These are phyloP conservation scores for Malus hybrid DNA, from an alignment of 331 rosid species.

Conservation along the genomic window DNA sequence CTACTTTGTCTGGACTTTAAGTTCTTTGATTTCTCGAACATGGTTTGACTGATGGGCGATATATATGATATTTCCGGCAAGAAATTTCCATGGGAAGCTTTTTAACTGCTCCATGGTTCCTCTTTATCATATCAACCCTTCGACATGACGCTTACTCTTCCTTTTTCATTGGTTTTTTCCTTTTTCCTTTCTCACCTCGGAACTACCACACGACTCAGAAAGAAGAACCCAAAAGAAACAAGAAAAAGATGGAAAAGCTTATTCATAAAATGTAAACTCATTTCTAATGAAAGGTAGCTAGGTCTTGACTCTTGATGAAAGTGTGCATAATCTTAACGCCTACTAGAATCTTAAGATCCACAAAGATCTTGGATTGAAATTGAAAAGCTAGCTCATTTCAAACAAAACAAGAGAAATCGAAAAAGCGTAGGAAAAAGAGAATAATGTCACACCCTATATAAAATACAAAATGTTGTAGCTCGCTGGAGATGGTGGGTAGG, in stretches of 20 bases:
- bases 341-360: slow-evolving; percentile 35
- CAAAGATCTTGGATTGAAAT: slow-evolving; percentile 15
- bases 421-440: neutral
- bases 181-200: slow-evolving; percentile 32
- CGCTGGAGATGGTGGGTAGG: too few species aligned
- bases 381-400: slow-evolving; percentile 1
- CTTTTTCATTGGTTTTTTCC: slow-evolving; percentile 14
- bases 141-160: slow-evolving; percentile 54
- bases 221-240: slow-evolving; percentile 15
- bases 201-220: slow-evolving; percentile 40
- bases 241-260: slow-evolving; percentile 4
- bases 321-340: slow-evolving; percentile 3
- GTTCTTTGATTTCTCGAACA: slow-evolving; percentile 16
- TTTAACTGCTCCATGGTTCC: slow-evolving; percentile 61
- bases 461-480: neutral
- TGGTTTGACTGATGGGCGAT: slow-evolving; percentile 38
- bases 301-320: slow-evolving; percentile 2
- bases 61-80: slow-evolving; percentile 33
- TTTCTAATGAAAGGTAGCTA: slow-evolving; percentile 10
- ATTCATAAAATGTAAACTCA: neutral
- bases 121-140: slow-evolving; percentile 61
- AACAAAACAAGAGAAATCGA: slow-evolving; percentile 5
- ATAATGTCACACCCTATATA: slow-evolving; percentile 4
- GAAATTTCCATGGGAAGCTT: slow-evolving; percentile 49
- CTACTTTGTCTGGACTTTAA: slow-evolving; percentile 47